Evolutionary conservation across 2,329 filamentous ascomycete species (phyloP).

Genomic region (Teratosphaeriaceae sp.): DNA sequence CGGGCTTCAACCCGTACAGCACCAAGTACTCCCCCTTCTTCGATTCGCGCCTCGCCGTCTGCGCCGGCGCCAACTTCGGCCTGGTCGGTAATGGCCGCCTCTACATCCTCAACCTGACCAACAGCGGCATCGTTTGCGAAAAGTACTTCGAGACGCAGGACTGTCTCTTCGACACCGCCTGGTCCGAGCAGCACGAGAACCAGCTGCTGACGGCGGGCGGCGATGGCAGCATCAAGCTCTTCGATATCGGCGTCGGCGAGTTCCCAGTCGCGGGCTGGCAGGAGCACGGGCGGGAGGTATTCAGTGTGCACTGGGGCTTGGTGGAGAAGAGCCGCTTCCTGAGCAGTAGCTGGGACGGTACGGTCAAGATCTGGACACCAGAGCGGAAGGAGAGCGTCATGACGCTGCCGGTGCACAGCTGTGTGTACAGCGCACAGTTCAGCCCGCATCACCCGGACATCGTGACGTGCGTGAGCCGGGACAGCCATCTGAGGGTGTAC

Average conservation of each 20-base stretch:
- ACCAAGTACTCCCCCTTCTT: slow-evolving; percentile 99
- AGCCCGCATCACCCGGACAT: slow-evolving; percentile 81
- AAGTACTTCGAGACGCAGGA: slow-evolving; percentile 97
- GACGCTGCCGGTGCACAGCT: slow-evolving; percentile 85
- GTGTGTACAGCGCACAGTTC: slow-evolving; percentile 90
- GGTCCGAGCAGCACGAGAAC: slow-evolving; percentile 95
- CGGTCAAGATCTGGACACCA: slow-evolving; percentile 92
- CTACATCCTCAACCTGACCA: slow-evolving; percentile 75
- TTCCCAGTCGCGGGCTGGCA: slow-evolving; percentile 90
- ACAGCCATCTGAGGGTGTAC: slow-evolving; percentile 84
- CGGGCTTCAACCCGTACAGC: slow-evolving; percentile 91
- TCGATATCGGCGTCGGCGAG: slow-evolving; percentile 71
- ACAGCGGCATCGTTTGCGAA: slow-evolving; percentile 74
- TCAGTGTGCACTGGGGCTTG: slow-evolving; percentile 88
- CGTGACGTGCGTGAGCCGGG: slow-evolving; percentile 79
- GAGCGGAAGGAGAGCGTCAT: slow-evolving; percentile 58
- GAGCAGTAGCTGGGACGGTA: slow-evolving; percentile 93
- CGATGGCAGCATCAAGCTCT: slow-evolving; percentile 91
- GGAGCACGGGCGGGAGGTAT: slow-evolving; percentile 89
- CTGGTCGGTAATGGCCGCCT: slow-evolving; percentile 92
- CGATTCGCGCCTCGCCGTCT: slow-evolving; percentile 87
- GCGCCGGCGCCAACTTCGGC: slow-evolving; percentile 88
- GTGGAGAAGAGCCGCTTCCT: slow-evolving; percentile 85
- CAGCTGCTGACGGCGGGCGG: slow-evolving; percentile 84
- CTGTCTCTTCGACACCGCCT: slow-evolving; percentile 87